Evolutionary conservation across 2,329 filamentous ascomycete genomes (phyloP), one percentile per base, ranked within the genome.

Genomic region (Colletotrichum sansevieriae): DNA sequence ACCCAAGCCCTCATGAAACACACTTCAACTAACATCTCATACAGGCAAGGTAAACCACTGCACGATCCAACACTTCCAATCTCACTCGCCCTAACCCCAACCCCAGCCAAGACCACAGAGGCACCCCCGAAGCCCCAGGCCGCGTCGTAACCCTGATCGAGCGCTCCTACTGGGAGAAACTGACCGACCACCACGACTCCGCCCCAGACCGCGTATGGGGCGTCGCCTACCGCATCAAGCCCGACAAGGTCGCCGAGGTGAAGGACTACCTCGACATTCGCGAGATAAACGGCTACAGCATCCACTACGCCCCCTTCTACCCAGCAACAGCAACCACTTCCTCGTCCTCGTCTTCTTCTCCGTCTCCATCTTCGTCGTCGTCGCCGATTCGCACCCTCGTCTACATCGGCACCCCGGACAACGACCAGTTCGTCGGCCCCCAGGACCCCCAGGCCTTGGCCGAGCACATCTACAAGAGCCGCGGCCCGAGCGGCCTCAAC

Each of bases 261-360:
- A 91, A 93, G 73, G 87, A 90, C 67, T 98, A 98, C 78, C 92
- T 99, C 55, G 95, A 98, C 79, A 95, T 98, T 72, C 91, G 96
- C 52, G 96, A 99, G 81, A 97, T 98, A 77, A 97, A 98, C 81
- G 96, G 96, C 29, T 99, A 99, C 81, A 93, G 91, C 62, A 97
- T 97, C 73, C 95, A 98, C 80, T 93, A 94, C 79, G 93, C 94
- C 33, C 89, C 92, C 0, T 98, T 98, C 78, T 85, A 95, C 74
- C 90, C 91, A 7, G 84, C 87, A 29, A 9, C 29, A 29, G 29
- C 4, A 79, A 83, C 71, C 76, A 76, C 29, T 75, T 15, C 37
- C 9, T 77, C 13, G 64, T 76, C 4, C 9, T 29, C 29, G 8
- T 22, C 22, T 18, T 18, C 29, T 75, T 15, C 37, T 3, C 77